Base-by-base conservation (phyloP, 1,284 basidiomycete species). In the Gymnopus androsaceus region DNA sequence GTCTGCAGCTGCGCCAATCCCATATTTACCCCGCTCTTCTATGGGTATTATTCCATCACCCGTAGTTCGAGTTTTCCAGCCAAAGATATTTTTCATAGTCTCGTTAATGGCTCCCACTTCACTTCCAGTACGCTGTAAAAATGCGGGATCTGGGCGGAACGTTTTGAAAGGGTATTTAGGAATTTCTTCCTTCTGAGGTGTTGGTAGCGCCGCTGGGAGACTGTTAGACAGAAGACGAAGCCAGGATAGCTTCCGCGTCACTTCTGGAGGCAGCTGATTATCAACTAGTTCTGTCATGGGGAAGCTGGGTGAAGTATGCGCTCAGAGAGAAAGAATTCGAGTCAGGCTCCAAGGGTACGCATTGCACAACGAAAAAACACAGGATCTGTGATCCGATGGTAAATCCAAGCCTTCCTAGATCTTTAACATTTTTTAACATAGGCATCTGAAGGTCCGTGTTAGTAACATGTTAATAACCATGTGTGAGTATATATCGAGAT, bases 1-100 rank as follows among this genome's bases (percentile, higher is more conserved):
- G 66, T 49, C 47, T 7, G 47, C 47, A 33, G 36, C 31, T 19
- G 47, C 47, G 36, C 47, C 47, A 34, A 49, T 49, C 3, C 31
- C 19, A 23, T 49, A 7, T 49, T 49, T 36, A 6, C 49, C 49
- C 3, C 49, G 49, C n/a, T 51, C 49, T 23, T 23, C n/a, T 19
- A 51, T 51, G n/a, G 3, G 3, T 3, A 51, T 36, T 11, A 51
- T 51, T 3, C 49, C 49, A 27, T 51, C 49, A 28, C 49, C 49
- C 25, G 49, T 51, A 7, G 49, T 51, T 21, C 36, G 19, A 6
- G 49, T 36, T 36, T 28, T 33, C 49, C 49, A 50, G 17, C 48
- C 30, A 15, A 50, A 50, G 21, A 50, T 34, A 27, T 17, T 8
- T 25, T 51, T 51, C 15, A 51, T 21, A n/a, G 34, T 23, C 27